Evolutionary conservation across 352 stramenopile genomes (phyloP), one percentile per base, ranked within the genome.

Genomic region (Pythium brachiatum): DNA sequence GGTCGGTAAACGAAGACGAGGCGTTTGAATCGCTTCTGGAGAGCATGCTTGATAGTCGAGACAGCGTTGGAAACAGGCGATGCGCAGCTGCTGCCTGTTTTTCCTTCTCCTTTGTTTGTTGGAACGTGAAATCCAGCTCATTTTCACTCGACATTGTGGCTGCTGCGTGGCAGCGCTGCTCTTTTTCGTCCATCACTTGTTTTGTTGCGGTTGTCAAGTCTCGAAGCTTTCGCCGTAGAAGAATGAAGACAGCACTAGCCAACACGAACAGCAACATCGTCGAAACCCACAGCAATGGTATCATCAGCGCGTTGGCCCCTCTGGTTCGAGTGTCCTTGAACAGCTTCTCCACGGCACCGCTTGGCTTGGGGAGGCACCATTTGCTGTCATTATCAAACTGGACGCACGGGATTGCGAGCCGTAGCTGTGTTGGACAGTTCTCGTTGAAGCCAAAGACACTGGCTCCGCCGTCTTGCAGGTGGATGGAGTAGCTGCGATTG

Each of bases 1-100:
- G 68, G 53, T 88, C 76, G 7, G 73, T 75, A 20, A 76, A 83
- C 29, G 79, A 72, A 6, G 76, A 70, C 18, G n/a, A 61, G n/a
- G 27, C 25, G 44, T 13, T 48, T 6, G 44, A 59, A 23, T 21
- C 27, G 25, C 13, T 34, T 43, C n/a, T 58, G 7, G 58, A 64
- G 5, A 64, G 12, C 9, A 12, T 41, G 11, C 48, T 46, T 13
- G 34, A 41, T 3, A 41, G 34, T 11, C 34, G n/a, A 64, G 20
- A 16, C 48, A 64, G 3, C 50, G 38, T 5, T 16, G 11, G 16
- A 34, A 29, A 23, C 41, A 23, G 31, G 27, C 31, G 44, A 58
- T 66, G 27, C 54, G 23, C 16, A 11, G 26, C 31, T 15, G 31
- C 43, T 9, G 31, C 52, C 12, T 50, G 27, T 0, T 21, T 46